Percentiles rank a stretch among this genome's conserved stretches.
Conservation (phyloP, 1,139 yeast species). For the Candida dubliniensis region DNA sequence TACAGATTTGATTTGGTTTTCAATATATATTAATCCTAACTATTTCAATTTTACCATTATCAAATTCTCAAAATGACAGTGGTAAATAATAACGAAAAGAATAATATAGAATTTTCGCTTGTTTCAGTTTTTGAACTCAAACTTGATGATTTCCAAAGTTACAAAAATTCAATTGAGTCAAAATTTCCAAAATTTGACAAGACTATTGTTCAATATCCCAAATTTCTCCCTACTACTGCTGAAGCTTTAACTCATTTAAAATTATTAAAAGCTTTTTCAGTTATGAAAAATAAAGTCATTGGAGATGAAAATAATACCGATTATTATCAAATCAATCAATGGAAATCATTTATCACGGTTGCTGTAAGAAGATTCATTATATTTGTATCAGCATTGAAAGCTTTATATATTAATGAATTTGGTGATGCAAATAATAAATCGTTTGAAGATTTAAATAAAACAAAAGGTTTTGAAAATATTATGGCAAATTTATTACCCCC, state of each 20-base stretch:
- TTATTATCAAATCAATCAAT: slow-evolving; percentile 20
- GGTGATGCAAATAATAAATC: background rate
- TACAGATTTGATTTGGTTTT: no score
- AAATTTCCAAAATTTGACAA: no score
- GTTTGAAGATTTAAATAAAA: background rate
- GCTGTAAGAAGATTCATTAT: slow-evolving; percentile 31
- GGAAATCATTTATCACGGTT: slow-evolving; percentile 31
- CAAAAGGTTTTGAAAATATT: background rate
- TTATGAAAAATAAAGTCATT: slow-evolving; percentile 20
- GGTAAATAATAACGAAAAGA: no score
- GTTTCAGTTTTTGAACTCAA: no score
- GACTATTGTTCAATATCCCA: background rate
- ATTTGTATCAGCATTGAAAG: slow-evolving; percentile 24
- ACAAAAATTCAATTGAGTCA: no score
- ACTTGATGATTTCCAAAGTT: no score
- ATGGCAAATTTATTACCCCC: slow-evolving; percentile 22
- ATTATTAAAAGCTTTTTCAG: slow-evolving; percentile 28
- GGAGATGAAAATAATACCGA: slow-evolving; percentile 6
- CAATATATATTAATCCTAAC: no score
- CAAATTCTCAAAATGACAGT: no score
- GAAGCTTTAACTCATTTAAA: slow-evolving; percentile 29
- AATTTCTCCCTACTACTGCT: background rate
- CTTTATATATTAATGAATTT: background rate
- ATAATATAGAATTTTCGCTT: no score
- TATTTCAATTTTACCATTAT: no score